Percentiles rank a stretch among this genome's conserved stretches.
phyloP scores from a whole-genome alignment of 345 rosid genomes.

The Firmiana major region DNA sequence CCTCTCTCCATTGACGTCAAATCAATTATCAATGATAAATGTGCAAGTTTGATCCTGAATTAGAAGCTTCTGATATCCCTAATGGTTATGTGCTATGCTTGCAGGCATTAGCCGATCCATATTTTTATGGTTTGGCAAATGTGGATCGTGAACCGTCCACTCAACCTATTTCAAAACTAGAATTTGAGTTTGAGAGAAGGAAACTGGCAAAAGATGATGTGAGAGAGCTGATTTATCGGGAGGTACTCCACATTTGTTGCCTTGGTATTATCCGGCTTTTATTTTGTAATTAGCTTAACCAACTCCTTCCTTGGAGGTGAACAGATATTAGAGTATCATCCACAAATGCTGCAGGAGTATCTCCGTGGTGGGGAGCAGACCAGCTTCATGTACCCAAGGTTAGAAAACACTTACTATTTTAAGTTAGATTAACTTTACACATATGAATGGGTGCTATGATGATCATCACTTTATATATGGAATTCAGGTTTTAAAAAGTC shows the following conservation, averaged over 20 bases:
- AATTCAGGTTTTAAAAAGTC: background rate
- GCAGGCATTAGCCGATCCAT: slow-evolving; percentile 90
- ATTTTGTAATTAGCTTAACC: background rate
- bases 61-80: slow-evolving; percentile 6
- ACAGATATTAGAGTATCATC: slow-evolving; percentile 94
- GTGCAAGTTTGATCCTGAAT: background rate
- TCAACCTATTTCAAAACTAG: slow-evolving; percentile 86
- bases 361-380: slow-evolving; percentile 90
- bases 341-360: slow-evolving; percentile 92
- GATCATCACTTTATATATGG: background rate
- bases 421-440: background rate
- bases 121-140: slow-evolving; percentile 74
- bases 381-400: slow-evolving; percentile 97
- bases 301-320: slow-evolving; percentile 15
- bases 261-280: background rate
- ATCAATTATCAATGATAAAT: background rate
- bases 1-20: background rate
- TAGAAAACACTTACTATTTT: slow-evolving; percentile 8
- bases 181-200: slow-evolving; percentile 97
- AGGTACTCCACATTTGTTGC: slow-evolving; percentile 47
- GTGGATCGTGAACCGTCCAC: slow-evolving; percentile 85
- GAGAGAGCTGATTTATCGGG: slow-evolving; percentile 88
- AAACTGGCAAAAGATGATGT: slow-evolving; percentile 89
- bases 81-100: slow-evolving; percentile 10
- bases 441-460: background rate